These are phyloP conservation scores for Centaurea solstitialis DNA, from an alignment of 129 eudicot genomes.

Conservation along the genomic window DNA sequence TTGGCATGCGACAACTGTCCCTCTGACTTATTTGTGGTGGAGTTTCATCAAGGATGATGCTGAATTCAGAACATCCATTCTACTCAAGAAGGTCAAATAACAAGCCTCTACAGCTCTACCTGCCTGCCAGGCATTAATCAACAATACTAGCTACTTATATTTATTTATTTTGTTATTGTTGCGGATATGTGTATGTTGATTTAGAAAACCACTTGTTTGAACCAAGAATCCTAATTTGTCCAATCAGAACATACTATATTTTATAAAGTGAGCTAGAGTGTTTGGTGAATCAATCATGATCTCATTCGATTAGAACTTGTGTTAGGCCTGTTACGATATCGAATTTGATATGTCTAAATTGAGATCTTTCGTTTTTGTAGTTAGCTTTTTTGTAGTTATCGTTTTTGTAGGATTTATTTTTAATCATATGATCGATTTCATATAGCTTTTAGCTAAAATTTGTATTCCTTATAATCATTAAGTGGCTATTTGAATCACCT, in stretches of 20 bases:
- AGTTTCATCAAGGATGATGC: constrained; percentile 92
- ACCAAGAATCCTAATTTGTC: not conserved
- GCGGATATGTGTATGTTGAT: constrained; percentile 23
- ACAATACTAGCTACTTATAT: not conserved
- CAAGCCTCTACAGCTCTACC: not conserved
- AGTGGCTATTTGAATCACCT: no score
- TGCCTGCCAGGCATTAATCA: not conserved
- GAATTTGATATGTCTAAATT: no score
- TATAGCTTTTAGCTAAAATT: no score
- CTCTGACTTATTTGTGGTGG: constrained; percentile 93
- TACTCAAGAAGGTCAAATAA: constrained; percentile 59
- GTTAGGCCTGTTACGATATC: no score
- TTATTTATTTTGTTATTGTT: not conserved
- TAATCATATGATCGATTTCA: no score
- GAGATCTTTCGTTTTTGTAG: no score
- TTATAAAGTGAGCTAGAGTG: no score
- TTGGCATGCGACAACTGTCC: constrained; percentile 88
- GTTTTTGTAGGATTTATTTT: no score
- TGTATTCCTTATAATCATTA: no score
- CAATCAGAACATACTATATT: not conserved
- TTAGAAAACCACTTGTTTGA: constrained; percentile 19
- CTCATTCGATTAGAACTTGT: no score
- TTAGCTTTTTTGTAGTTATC: no score
- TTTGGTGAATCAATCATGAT: no score
- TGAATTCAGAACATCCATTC: constrained; percentile 48